These are phyloP conservation scores for Salvia splendens DNA, from an alignment of 257 asterid species.

Conservation along the genomic window DNA sequence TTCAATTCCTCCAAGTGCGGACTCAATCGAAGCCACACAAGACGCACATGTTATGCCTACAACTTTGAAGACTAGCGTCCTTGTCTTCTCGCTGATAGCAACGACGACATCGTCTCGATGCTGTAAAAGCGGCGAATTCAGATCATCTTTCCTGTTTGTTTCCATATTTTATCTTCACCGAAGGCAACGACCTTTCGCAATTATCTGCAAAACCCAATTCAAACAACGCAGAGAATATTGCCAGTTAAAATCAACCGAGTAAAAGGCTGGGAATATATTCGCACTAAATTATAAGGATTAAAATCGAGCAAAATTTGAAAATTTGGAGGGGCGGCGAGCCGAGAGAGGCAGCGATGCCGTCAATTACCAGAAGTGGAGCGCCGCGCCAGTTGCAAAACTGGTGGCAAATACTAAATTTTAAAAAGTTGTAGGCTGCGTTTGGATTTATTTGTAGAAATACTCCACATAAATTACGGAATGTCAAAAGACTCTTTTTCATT, in stretches of 20 bases:
- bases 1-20: constrained; percentile 65
- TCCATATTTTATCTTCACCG: constrained; percentile 49
- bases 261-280: neutral
- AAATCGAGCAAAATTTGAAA: neutral
- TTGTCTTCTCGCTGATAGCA: constrained; percentile 53
- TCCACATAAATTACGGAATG: neutral
- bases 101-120: constrained; percentile 51
- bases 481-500: too few species aligned
- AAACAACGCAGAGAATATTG: neutral
- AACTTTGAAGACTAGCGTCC: constrained; percentile 78
- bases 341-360: constrained; percentile 11
- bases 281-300: neutral
- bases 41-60: constrained; percentile 85
- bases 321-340: constrained; percentile 15
- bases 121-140: constrained; percentile 71
- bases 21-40: constrained; percentile 82
- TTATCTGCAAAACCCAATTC: constrained; percentile 24
- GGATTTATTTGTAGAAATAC: neutral
- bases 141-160: constrained; percentile 56
- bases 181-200: neutral
- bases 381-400: constrained; percentile 20
- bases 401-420: constrained; percentile 24
- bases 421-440: constrained; percentile 19
- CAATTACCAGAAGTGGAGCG: constrained; percentile 18
- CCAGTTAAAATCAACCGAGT: neutral